Evolutionary conservation across 768 basidiomycete genomes (phyloP), one percentile per base, ranked within the genome.

Genomic region (Amanita muscaria): DNA sequence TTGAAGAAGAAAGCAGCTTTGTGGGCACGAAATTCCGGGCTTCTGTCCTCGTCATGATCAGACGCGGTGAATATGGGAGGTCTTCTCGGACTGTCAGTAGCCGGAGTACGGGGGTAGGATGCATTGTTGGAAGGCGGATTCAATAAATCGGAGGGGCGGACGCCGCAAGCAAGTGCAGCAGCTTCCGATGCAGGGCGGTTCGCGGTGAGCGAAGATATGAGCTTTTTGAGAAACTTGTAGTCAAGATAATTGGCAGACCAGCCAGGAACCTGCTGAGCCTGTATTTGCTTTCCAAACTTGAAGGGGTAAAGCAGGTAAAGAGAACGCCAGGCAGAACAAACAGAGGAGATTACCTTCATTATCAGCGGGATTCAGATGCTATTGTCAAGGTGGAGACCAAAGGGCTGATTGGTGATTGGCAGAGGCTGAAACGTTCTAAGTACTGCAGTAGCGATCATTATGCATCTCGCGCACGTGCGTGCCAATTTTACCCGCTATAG

Each of bases 1-100:
- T 93, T 98, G 76, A 96, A 98, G 72, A 99, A 98, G 72, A 98
- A 99, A 1, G 91, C 90, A 3, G 93, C 88, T 59, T 93, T 90
- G 68, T 94, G 90, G 11, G 92, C 90, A 56, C 86, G 88, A 54
- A 97, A 92, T 57, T 88, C 84, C 14, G 85, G 77, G 1, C 88
- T 83, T 46, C 88, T 68, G 53, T 83, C 83, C 23, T 76, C 74
- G 57, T 88, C 83, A 54, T 80, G 73, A 16, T 73, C 71, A 4
- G 79, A 69, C 8, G 72, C 64, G 27, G 82, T 70, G 50, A 83
- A 74, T 51, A 85, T 72, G 32, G 77, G 76, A 16, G 80, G 73
- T 22, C 57, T 60, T 24, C 50, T 46, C 25, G 55, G 56, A 42
- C 54, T 58, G 24, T 22, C 44, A 36, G 7, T 22, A 22, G 32